Conservation (phyloP, 2,329 filamentous ascomycete genomes). For the Chalara sp. region DNA sequence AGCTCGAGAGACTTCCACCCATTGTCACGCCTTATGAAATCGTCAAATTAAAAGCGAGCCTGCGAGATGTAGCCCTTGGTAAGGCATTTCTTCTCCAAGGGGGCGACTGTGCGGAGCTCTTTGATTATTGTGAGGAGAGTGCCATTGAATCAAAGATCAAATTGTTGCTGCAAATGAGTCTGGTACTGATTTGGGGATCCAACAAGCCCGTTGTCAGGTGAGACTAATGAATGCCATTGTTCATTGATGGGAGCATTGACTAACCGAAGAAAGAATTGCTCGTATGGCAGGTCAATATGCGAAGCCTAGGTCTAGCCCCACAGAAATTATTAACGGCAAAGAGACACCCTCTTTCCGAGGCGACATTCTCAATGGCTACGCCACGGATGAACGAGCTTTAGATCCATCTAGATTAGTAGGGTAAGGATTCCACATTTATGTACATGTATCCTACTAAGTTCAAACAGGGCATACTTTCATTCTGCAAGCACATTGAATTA, state of each 20-base stretch:
- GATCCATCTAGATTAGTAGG: conserved; percentile 78
- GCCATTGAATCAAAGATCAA: conserved; percentile 97
- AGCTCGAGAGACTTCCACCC: conserved; percentile 65
- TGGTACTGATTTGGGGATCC: conserved; percentile 87
- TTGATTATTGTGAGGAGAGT: conserved; percentile 86
- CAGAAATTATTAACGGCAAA: conserved; percentile 71
- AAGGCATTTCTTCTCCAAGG: conserved; percentile 93
- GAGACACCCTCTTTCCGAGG: conserved; percentile 87
- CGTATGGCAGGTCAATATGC: conserved; percentile 97
- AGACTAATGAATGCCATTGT: background rate
- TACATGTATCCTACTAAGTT: conserved; percentile 1
- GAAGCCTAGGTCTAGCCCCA: conserved; percentile 86
- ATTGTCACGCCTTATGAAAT: conserved; percentile 80
- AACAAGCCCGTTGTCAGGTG: conserved; percentile 70
- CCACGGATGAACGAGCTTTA: conserved; percentile 65
- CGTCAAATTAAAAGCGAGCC: conserved; percentile 65
- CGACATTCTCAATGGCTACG: conserved; percentile 90
- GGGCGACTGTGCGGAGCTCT: conserved; percentile 94
- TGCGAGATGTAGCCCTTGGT: conserved; percentile 81
- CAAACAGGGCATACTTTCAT: conserved; percentile 77
- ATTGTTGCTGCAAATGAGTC: conserved; percentile 90
- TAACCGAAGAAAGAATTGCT: conserved; percentile 60
- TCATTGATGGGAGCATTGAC: background rate
- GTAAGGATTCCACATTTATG: conserved; percentile 31
- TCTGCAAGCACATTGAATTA: conserved; percentile 94